phyloP scores from a whole-genome alignment of 768 basidiomycete genomes.

The Russula earlei region DNA sequence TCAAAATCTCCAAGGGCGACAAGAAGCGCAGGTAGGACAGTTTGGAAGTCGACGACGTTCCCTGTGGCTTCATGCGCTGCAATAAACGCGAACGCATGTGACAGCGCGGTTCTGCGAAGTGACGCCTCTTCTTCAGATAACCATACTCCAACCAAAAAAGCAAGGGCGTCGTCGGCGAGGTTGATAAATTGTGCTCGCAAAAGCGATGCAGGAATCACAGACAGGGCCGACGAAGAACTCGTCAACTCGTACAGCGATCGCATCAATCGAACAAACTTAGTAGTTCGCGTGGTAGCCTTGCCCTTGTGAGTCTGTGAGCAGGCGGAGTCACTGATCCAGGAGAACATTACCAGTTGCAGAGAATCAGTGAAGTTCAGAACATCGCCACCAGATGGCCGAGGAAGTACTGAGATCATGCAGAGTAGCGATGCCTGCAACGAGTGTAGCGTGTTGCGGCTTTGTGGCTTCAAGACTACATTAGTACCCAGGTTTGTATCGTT shows the following conservation, averaged over 20 bases:
- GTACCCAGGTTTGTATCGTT: constrained; percentile 37
- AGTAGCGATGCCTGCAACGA: constrained; percentile 53
- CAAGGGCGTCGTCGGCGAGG: constrained; percentile 59
- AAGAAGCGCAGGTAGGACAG: constrained; percentile 60
- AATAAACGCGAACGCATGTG: constrained; percentile 74
- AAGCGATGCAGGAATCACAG: constrained; percentile 44
- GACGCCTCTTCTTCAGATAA: constrained; percentile 24
- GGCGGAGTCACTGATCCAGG: not conserved
- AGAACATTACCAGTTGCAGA: constrained; percentile 5
- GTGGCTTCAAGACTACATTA: constrained; percentile 50
- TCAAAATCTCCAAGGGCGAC: constrained; percentile 45
- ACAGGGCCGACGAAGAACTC: constrained; percentile 43
- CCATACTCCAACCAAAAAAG: constrained; percentile 76
- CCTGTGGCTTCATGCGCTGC: constrained; percentile 52
- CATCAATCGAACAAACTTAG: constrained; percentile 50
- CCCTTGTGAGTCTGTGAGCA: not conserved
- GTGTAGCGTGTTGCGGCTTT: constrained; percentile 42
- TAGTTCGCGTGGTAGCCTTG: constrained; percentile 20
- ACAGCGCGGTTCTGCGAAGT: constrained; percentile 48
- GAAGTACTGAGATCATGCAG: constrained; percentile 40
- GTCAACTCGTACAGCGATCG: constrained; percentile 57
- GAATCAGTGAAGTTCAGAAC: constrained; percentile 46
- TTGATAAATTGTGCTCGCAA: constrained; percentile 57
- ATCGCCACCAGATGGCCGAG: constrained; percentile 32
- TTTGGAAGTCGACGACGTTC: constrained; percentile 67